phyloP scores from a whole-genome alignment of 805 yeast genomes.

The Tetrapisispora nanseiensis region DNA sequence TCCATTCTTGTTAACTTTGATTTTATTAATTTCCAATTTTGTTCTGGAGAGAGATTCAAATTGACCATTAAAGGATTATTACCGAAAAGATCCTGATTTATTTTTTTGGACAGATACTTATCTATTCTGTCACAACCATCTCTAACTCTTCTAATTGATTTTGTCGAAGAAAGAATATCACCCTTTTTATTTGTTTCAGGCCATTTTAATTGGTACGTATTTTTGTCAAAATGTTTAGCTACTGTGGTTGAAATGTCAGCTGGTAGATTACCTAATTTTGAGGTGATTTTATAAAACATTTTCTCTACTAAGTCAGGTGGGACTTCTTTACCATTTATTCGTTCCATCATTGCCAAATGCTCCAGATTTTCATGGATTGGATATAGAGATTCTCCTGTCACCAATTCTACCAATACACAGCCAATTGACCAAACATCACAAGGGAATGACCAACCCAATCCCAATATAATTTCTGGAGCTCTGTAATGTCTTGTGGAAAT shows the following conservation, averaged over 20 bases:
- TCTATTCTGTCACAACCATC: constrained; percentile 25
- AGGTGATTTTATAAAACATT: constrained; percentile 25
- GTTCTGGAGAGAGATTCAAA: constrained; percentile 24
- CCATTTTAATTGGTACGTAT: constrained; percentile 18
- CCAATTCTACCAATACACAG: constrained; percentile 81
- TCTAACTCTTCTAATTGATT: constrained; percentile 25
- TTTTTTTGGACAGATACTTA: constrained; percentile 20
- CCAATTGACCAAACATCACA: constrained; percentile 98
- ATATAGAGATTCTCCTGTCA: constrained; percentile 89
- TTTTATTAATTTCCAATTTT: constrained; percentile 24
- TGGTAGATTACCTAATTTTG: constrained; percentile 27
- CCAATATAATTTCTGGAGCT: constrained; percentile 92
- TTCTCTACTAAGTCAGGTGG: constrained; percentile 30
- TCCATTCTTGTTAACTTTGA: constrained; percentile 7
- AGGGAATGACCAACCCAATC: constrained; percentile 94
- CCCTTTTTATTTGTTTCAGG: constrained; percentile 25
- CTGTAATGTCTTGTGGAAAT: constrained; percentile 94
- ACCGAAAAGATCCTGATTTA: constrained; percentile 21
- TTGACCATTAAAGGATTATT: constrained; percentile 21
- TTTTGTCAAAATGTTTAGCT: constrained; percentile 24
- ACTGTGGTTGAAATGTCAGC: constrained; percentile 26
- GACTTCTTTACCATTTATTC: constrained; percentile 49
- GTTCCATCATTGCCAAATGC: constrained; percentile 92
- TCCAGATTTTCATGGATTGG: constrained; percentile 91
- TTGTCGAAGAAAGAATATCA: constrained; percentile 20